Evolutionary conservation across 2,329 filamentous ascomycete species (phyloP).

Genomic region (Fusarium falciforme): DNA sequence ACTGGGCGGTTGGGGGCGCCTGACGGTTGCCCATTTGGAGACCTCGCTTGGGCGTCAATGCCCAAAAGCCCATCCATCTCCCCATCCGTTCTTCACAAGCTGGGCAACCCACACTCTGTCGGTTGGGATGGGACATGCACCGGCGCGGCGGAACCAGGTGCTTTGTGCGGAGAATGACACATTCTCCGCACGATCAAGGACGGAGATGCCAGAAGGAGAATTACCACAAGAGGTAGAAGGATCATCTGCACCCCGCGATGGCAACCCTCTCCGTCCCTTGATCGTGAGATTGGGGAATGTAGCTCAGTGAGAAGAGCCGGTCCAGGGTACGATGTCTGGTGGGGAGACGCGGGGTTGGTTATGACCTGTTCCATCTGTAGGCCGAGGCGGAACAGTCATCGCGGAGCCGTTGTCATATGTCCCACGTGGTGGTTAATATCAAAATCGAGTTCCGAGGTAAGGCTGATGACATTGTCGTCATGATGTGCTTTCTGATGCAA

Average conservation of each 20-base stretch:
- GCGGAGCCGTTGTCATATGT: conserved; percentile 7
- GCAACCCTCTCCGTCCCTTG: conserved; percentile 6
- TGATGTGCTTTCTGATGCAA: background rate
- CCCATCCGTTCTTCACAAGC: conserved; percentile 23
- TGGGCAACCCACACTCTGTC: conserved; percentile 7
- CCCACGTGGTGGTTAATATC: conserved; percentile 1
- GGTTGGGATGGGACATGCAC: conserved; percentile 6
- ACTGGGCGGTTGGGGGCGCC: background rate
- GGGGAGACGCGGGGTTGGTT: conserved; percentile 16
- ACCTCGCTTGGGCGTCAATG: conserved; percentile 20
- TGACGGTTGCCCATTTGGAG: background rate
- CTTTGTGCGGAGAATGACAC: conserved; percentile 19
- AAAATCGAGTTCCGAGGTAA: background rate
- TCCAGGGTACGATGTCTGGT: conserved; percentile 12
- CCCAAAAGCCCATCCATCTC: conserved; percentile 14
- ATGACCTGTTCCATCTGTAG: conserved; percentile 27
- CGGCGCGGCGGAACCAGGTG: conserved; percentile 18
- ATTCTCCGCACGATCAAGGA: conserved; percentile 17
- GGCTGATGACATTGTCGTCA: conserved; percentile 13
- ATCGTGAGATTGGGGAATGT: conserved; percentile 8
- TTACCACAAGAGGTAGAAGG: conserved; percentile 11
- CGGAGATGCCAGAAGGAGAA: conserved; percentile 24
- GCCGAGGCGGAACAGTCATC: conserved; percentile 6
- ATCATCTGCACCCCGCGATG: conserved; percentile 7
- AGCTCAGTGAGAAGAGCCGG: conserved; percentile 9